A percentile compares a stretch with the other conserved stretches of the same genome.
Evolutionary conservation across 345 rosid species (phyloP).

Genomic region (Populus alba): DNA sequence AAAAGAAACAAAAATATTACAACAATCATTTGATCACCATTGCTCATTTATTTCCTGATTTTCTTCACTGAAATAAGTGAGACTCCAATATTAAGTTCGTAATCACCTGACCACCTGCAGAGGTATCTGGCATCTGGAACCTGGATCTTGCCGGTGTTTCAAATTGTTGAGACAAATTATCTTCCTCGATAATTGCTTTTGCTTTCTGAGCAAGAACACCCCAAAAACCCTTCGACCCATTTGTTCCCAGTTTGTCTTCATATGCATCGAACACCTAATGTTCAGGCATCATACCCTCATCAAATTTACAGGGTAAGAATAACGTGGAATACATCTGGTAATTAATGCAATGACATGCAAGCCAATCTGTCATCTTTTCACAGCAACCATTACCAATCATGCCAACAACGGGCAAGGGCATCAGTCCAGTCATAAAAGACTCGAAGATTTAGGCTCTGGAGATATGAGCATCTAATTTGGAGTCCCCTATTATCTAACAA

Average conservation of each 20-base stretch:
- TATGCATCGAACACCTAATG: constrained; percentile 66
- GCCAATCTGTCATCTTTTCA: neutral
- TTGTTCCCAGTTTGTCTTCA: constrained; percentile 34
- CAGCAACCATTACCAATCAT: neutral
- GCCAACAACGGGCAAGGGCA: neutral
- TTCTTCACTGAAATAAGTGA: neutral
- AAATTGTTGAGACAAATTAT: constrained; percentile 34
- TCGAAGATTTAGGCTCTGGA: neutral
- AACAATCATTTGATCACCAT: neutral
- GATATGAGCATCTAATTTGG: neutral
- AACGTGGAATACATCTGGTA: neutral
- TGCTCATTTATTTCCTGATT: neutral
- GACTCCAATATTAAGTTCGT: neutral
- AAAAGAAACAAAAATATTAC: neutral
- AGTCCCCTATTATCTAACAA: neutral
- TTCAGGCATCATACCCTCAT: constrained; percentile 23
- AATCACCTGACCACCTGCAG: constrained; percentile 45
- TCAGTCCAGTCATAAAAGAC: neutral
- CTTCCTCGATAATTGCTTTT: constrained; percentile 78
- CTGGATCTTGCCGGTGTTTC: constrained; percentile 32
- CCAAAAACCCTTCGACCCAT: constrained; percentile 70
- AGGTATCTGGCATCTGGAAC: constrained; percentile 39
- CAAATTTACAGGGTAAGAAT: neutral
- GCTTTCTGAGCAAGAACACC: constrained; percentile 84
- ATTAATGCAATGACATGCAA: neutral